Evolutionary conservation across 768 basidiomycete genomes (phyloP).

Genomic region (Boletus vermiculosoides): DNA sequence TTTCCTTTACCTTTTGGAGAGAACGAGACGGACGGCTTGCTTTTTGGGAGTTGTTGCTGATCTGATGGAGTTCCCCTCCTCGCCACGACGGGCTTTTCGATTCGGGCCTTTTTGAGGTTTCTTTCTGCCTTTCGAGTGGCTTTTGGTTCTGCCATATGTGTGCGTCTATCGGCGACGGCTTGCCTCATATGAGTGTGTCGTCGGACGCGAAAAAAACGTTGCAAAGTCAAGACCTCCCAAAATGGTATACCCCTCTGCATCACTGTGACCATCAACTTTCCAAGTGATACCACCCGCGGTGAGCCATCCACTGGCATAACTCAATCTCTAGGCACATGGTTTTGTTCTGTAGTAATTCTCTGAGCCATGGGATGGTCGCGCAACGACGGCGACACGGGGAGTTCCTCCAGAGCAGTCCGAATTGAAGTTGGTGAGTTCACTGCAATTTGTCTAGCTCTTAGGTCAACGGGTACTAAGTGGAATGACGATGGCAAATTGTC

Average conservation of each 20-base stretch:
- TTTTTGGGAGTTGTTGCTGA: constrained; percentile 1
- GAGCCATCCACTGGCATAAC: neutral
- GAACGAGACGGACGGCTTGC: constrained; percentile 3
- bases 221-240: constrained; percentile 1
- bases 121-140: constrained; percentile 21
- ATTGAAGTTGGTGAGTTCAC: neutral
- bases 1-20: constrained; percentile 34
- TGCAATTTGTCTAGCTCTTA: neutral
- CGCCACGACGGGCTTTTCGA: constrained; percentile 14
- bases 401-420: neutral
- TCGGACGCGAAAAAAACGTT: neutral
- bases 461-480: neutral
- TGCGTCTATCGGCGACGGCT: no score
- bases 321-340: no score
- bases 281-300: neutral
- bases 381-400: neutral
- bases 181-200: no score
- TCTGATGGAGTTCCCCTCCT: constrained; percentile 1
- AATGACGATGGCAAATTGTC: no score
- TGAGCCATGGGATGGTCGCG: neutral
- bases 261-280: no score
- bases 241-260: neutral
- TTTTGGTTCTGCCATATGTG: constrained; percentile 18
- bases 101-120: constrained; percentile 24
- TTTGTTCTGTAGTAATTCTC: no score